Evolutionary conservation across 495 filamentous ascomycete genomes (phyloP).

Genomic region (Neurospora sp.): DNA sequence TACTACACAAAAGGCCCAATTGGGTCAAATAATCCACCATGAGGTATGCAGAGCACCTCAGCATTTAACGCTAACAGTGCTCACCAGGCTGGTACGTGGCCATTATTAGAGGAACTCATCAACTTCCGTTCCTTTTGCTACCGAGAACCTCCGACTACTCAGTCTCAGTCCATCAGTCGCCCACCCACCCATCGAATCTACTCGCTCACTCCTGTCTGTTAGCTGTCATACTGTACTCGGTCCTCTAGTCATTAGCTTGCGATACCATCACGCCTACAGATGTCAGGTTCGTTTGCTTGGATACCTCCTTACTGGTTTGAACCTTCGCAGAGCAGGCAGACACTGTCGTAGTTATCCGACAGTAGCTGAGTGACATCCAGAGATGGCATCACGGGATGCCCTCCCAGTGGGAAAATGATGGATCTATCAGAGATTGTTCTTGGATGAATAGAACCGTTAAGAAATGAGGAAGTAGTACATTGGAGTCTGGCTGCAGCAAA

Average conservation of each 20-base stretch:
- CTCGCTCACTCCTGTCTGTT: background rate
- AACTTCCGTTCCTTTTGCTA: too few relatives aligned
- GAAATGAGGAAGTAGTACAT: background rate
- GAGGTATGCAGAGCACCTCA: background rate
- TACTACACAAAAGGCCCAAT: background rate
- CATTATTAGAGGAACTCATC: background rate
- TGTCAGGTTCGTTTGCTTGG: background rate
- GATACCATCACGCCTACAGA: background rate
- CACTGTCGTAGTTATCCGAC: background rate
- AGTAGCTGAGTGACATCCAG: background rate
- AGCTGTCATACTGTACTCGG: background rate
- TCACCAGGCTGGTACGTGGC: background rate
- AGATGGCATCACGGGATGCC: background rate
- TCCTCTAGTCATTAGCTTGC: background rate
- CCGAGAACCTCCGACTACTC: too few relatives aligned
- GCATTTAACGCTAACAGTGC: background rate
- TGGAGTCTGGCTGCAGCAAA: background rate
- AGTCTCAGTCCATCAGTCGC: background rate
- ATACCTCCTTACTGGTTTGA: background rate
- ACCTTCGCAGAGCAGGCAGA: background rate
- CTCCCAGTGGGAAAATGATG: background rate
- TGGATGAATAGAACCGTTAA: background rate
- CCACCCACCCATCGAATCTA: background rate
- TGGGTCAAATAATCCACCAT: too few relatives aligned
- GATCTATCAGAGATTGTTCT: background rate